Conservation (phyloP, 2,329 filamentous ascomycete species). For the Fusarium lateritium region DNA sequence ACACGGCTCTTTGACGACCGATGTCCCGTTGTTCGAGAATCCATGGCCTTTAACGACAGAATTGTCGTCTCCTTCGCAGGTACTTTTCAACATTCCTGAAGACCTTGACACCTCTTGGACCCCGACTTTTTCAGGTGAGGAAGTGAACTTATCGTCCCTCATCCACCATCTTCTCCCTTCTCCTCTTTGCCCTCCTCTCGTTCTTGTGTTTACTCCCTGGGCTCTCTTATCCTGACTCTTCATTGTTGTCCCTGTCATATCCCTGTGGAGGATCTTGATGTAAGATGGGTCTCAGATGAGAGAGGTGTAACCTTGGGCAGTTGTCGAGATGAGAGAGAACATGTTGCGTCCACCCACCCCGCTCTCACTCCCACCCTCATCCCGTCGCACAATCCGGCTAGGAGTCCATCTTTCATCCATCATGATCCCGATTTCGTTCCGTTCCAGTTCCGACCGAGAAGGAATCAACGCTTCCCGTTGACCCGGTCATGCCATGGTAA, state of each 20-base stretch:
- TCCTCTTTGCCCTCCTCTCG: slow-evolving; percentile 6
- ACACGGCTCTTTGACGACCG: slow-evolving; percentile 28
- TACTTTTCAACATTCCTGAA: slow-evolving; percentile 41
- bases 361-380: slow-evolving; percentile 40
- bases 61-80: slow-evolving; percentile 44
- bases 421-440: slow-evolving; percentile 33
- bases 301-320: slow-evolving; percentile 34
- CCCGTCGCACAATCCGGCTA: slow-evolving; percentile 30
- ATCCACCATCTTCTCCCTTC: slow-evolving; percentile 6
- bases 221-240: slow-evolving; percentile 15
- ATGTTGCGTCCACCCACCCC: slow-evolving; percentile 43
- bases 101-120: slow-evolving; percentile 38
- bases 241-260: slow-evolving; percentile 23
- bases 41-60: slow-evolving; percentile 35
- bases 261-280: slow-evolving; percentile 37
- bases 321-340: slow-evolving; percentile 45
- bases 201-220: slow-evolving; percentile 1
- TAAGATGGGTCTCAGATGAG: slow-evolving; percentile 40
- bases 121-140: slow-evolving; percentile 44
- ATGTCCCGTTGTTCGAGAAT: slow-evolving; percentile 38
- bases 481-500: slow-evolving; percentile 48
- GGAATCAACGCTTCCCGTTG: slow-evolving; percentile 31
- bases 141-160: slow-evolving; percentile 33
- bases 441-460: slow-evolving; percentile 29
- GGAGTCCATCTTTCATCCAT: slow-evolving; percentile 35